Base-by-base conservation (phyloP, 306 rosid genomes). In the Fagus sylvatica region DNA sequence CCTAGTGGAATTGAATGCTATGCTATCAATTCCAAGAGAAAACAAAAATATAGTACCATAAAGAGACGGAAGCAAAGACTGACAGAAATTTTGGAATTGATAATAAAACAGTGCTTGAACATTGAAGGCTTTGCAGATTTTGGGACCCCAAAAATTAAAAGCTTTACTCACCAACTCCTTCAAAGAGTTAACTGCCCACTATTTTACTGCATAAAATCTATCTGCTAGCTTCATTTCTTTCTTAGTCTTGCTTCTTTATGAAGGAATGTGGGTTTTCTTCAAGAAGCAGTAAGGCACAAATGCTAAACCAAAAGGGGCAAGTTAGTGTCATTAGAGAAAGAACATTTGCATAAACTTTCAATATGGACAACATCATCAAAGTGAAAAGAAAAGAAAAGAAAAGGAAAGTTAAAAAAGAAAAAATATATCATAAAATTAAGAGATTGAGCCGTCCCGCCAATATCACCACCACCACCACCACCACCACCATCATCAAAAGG, bases 401-500 rank as follows among this genome's bases (percentile, higher is more conserved):
- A 43, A 74, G 74, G 53, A 59, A 60, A 75, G 8, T 70, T 70
- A 55, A 72, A 78, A 53, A 60, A 75, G 8, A 73, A 73, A 55
- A 72, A 78, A 53, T 42, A 46, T 64, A 74, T 57, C 80, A 75
- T 70, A 77, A 85, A 85, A 72, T 74, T 76, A 83, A 83, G 86
- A 86, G 96, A 91, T 91, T 91, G 96, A 91, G 96, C 96, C 96
- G 86, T 89, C 86, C 82, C 86, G 96, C 96, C 96, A 91, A 89
- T 89, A 91, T 88, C 97, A 91, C 94, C 88, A 74, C 34, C 86
- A 81, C 55, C 28, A 22, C 28, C 28, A 22, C 28, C 28, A 22
- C 28, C 78, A 86, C 1, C 53, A 81, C 67, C 83, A 84, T 9
- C 86, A 78, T 84, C 84, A 88, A 49, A 71, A 83, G 80, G 48